Conservation (phyloP, 495 filamentous ascomycete genomes). For the Talaromyces liani region DNA sequence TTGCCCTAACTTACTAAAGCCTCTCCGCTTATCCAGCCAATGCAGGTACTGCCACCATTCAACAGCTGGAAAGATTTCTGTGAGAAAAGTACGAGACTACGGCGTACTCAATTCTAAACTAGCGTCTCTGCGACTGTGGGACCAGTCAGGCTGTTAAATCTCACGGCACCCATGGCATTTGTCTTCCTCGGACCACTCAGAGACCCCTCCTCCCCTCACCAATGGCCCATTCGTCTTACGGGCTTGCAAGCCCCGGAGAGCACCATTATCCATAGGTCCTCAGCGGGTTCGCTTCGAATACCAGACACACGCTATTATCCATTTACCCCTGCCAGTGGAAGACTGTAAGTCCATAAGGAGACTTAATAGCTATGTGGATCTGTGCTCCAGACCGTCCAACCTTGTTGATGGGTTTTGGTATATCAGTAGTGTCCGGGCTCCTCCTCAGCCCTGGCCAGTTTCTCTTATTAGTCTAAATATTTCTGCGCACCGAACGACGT, state of each 20-base stretch:
- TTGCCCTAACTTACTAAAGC: background rate
- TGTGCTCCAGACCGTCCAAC: background rate
- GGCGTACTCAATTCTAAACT: background rate
- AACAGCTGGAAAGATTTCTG: background rate
- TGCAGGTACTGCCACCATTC: slow-evolving; percentile 3
- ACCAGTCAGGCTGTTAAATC: background rate
- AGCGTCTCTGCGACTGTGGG: background rate
- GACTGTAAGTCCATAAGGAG: background rate
- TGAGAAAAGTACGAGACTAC: background rate
- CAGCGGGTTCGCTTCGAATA: background rate
- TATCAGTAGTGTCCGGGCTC: slow-evolving; percentile 1
- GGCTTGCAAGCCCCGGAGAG: background rate
- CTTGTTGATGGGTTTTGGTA: background rate
- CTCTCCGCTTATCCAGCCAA: background rate
- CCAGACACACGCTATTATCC: background rate
- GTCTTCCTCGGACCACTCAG: background rate
- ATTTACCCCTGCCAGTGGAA: background rate
- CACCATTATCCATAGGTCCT: background rate
- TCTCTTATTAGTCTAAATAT: background rate
- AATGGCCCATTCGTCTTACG: background rate
- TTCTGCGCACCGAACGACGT: background rate
- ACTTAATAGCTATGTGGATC: background rate
- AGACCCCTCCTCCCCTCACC: background rate
- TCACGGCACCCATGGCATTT: background rate
- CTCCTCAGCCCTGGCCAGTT: background rate